These are phyloP conservation scores for Inonotus hispidus DNA, from an alignment of 1,284 basidiomycete genomes.

Conservation along the genomic window DNA sequence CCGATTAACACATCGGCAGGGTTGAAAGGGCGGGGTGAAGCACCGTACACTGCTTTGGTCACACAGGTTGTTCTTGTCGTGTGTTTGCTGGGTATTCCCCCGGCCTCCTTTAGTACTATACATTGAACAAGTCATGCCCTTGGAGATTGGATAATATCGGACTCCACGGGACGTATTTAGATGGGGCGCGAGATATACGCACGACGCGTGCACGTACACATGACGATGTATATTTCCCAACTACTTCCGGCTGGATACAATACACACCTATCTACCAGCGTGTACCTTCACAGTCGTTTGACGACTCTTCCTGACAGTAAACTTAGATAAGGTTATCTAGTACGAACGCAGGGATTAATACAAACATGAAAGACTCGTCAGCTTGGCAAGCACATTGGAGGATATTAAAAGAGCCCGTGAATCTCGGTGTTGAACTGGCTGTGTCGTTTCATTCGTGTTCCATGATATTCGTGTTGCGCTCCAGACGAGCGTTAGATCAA, in stretches of 20 bases:
- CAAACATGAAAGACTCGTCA: not conserved
- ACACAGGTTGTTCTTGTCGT: not conserved
- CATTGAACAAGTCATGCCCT: too few species aligned
- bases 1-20: not conserved
- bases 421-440: not conserved
- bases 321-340: not conserved
- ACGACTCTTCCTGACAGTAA: not conserved
- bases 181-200: too few species aligned
- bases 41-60: not conserved
- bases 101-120: too few species aligned
- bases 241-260: too few species aligned
- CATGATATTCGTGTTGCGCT: not conserved
- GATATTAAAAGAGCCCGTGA: not conserved
- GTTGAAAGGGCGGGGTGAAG: not conserved
- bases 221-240: too few species aligned
- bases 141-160: too few species aligned
- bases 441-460: not conserved
- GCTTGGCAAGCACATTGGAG: not conserved
- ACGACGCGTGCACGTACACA: too few species aligned
- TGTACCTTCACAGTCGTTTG: not conserved
- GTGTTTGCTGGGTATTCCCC: not conserved
- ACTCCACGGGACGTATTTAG: too few species aligned
- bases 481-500: not conserved
- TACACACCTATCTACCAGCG: too few species aligned
- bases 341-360: not conserved